phyloP scores from a whole-genome alignment of 257 asterid species.

The Nicotiana knightiana region DNA sequence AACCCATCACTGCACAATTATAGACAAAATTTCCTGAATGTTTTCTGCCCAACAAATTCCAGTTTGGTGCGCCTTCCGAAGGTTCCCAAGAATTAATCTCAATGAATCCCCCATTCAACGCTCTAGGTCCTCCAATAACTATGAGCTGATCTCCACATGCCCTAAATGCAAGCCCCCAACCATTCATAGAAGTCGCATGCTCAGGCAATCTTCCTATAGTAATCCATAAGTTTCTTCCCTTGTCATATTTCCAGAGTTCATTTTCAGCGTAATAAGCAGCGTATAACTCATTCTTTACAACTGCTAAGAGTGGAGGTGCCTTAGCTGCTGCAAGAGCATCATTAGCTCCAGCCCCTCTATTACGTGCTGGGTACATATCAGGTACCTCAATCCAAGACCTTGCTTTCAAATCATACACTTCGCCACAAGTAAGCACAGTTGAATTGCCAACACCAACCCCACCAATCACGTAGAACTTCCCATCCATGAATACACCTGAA shows the following conservation, averaged over 20 bases:
- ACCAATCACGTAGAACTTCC: conserved; percentile 66
- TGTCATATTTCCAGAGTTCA: conserved; percentile 57
- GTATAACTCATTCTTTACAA: conserved; percentile 66
- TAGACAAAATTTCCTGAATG: conserved; percentile 33
- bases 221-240: conserved; percentile 38
- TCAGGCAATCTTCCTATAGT: conserved; percentile 66
- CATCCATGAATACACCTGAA: conserved; percentile 78
- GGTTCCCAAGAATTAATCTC: conserved; percentile 84
- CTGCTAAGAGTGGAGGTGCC: conserved; percentile 86
- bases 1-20: conserved; percentile 42
- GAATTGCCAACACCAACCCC: conserved; percentile 53
- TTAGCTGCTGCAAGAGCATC: conserved; percentile 47
- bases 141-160: conserved; percentile 75
- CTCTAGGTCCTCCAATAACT: conserved; percentile 76
- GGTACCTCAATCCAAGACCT: conserved; percentile 58
- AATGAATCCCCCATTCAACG: conserved; percentile 48
- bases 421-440: conserved; percentile 57
- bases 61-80: conserved; percentile 42
- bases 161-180: conserved; percentile 94
- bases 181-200: conserved; percentile 59
- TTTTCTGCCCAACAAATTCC: conserved; percentile 40
- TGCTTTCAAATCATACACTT: conserved; percentile 51
- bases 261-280: conserved; percentile 68
- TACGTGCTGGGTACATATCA: conserved; percentile 57
- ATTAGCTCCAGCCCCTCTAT: conserved; percentile 20